phyloP scores from a whole-genome alignment of 768 basidiomycete species.

The Inosperma sp. region DNA sequence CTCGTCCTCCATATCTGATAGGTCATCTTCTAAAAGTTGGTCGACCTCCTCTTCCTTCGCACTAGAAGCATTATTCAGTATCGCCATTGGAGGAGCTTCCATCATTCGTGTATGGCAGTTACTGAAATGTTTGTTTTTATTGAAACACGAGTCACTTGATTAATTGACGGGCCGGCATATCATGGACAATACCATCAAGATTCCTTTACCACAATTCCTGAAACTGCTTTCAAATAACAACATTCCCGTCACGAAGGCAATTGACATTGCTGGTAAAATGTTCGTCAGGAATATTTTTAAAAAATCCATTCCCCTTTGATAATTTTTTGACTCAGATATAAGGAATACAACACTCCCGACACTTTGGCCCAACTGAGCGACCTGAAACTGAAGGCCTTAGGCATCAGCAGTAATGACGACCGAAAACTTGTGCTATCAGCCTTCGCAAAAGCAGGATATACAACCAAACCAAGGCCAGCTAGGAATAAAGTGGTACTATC shows the following conservation, averaged over 20 bases:
- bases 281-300: constrained; percentile 26
- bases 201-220: constrained; percentile 62
- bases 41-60: constrained; percentile 36
- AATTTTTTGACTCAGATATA: constrained; percentile 50
- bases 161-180: too few species aligned
- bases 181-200: constrained; percentile 31
- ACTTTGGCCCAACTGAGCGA: constrained; percentile 57
- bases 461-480: constrained; percentile 24
- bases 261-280: constrained; percentile 69
- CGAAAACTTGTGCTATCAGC: constrained; percentile 57
- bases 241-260: constrained; percentile 60
- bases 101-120: not conserved
- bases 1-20: constrained; percentile 13
- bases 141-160: too few species aligned
- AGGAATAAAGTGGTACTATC: constrained; percentile 7
- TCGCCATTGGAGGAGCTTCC: not conserved
- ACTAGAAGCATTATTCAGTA: too few species aligned
- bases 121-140: too few species aligned
- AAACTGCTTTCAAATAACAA: constrained; percentile 57
- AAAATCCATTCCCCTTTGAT: constrained; percentile 3
- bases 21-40: constrained; percentile 44
- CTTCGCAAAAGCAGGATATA: constrained; percentile 61
- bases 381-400: constrained; percentile 50
- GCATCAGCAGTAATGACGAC: constrained; percentile 60
- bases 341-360: constrained; percentile 57